A percentile compares a stretch with the other conserved stretches of the same genome.
These are phyloP conservation scores for Coemansia brasiliensis DNA, from an alignment of 192 early-diverging fungal genomes.

Conservation along the genomic window DNA sequence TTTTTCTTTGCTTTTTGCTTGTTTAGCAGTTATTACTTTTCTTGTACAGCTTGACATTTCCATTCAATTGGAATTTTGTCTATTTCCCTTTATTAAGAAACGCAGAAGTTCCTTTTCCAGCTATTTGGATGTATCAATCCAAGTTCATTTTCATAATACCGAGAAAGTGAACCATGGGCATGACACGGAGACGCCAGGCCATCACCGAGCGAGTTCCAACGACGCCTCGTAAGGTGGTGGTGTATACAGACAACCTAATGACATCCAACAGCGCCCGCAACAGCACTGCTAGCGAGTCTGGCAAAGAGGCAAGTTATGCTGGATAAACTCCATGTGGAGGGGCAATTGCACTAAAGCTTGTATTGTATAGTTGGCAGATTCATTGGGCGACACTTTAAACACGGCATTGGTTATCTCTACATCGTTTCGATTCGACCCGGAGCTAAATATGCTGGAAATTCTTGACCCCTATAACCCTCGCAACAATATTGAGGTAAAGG, in stretches of 20 bases:
- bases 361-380: slow-evolving; percentile 26
- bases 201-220: slow-evolving; percentile 47
- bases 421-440: slow-evolving; percentile 53
- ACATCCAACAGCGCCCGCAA: slow-evolving; percentile 39
- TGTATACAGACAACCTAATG: slow-evolving; percentile 56
- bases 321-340: background rate
- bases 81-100: slow-evolving; percentile 46
- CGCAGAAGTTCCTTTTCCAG: slow-evolving; percentile 52
- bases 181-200: slow-evolving; percentile 47
- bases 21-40: too few species aligned
- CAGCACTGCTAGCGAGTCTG: slow-evolving; percentile 24
- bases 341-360: too few species aligned
- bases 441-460: slow-evolving; percentile 54
- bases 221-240: slow-evolving; percentile 53
- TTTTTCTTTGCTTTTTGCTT: too few species aligned
- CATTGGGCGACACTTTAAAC: slow-evolving; percentile 47
- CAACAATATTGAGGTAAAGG: slow-evolving; percentile 42
- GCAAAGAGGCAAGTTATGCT: slow-evolving; percentile 23
- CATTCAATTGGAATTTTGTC: background rate
- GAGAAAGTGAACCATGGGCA: background rate
- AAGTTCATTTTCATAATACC: slow-evolving; percentile 50
- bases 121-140: slow-evolving; percentile 52
- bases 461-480: slow-evolving; percentile 44
- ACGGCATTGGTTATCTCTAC: slow-evolving; percentile 44
- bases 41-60: slow-evolving; percentile 17